Evolutionary conservation across 352 stramenopile genomes (phyloP).

Genomic region (Aphanomyces stellatus): DNA sequence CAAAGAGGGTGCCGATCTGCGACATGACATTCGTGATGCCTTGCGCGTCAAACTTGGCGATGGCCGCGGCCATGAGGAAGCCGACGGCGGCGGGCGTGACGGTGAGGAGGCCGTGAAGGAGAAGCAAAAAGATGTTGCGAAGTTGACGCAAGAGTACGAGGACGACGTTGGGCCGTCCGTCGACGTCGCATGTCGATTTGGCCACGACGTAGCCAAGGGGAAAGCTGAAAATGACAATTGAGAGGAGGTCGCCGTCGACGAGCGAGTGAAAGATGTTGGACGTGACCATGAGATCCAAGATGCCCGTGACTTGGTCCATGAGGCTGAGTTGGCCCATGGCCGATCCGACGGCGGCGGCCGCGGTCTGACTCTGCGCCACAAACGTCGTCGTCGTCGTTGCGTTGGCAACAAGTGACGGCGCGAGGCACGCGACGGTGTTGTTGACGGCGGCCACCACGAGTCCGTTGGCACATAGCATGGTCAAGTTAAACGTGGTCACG

Average conservation of each 20-base stretch:
- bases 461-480: conserved; percentile 36
- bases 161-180: conserved; percentile 26
- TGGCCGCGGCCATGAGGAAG: conserved; percentile 52
- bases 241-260: conserved; percentile 39
- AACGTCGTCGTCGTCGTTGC: neutral
- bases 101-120: conserved; percentile 61
- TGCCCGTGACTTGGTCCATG: conserved; percentile 41
- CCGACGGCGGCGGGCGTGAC: conserved; percentile 53
- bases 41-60: conserved; percentile 20
- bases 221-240: conserved; percentile 56
- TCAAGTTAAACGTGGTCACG: conserved; percentile 21
- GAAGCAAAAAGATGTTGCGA: conserved; percentile 60
- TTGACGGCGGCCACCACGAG: neutral
- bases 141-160: conserved; percentile 27
- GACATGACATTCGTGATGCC: too few relatives aligned
- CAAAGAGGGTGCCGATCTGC: conserved; percentile 36
- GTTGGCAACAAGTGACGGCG: too few relatives aligned
- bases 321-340: conserved; percentile 29
- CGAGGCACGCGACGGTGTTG: neutral
- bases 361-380: neutral
- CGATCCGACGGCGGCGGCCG: neutral
- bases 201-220: conserved; percentile 43
- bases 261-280: conserved; percentile 54
- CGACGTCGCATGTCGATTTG: neutral
- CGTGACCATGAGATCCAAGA: conserved; percentile 44